phyloP scores from a whole-genome alignment of 768 basidiomycete species.

The Mycena metata region DNA sequence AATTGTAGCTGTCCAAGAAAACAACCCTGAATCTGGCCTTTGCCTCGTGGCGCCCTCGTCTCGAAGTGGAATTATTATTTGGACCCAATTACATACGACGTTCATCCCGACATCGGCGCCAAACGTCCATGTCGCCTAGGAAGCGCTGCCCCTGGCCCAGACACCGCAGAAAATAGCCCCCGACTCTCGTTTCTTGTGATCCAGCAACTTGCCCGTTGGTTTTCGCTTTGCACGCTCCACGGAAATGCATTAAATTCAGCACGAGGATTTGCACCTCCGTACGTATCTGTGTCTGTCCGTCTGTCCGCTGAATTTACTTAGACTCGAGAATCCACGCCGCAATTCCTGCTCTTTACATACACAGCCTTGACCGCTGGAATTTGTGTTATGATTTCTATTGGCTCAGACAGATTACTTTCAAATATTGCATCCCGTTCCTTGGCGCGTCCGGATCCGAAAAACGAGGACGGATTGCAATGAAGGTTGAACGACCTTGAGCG shows the following conservation, averaged over 20 bases:
- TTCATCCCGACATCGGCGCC: slow-evolving; percentile 8
- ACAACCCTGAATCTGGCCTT: slow-evolving; percentile 3
- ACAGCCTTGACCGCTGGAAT: background rate
- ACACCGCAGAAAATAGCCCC: background rate
- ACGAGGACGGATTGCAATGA: too few species aligned
- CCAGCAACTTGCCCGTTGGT: background rate
- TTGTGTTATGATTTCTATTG: background rate
- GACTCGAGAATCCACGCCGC: background rate
- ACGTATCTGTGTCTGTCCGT: background rate
- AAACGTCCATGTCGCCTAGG: background rate
- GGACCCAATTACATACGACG: background rate
- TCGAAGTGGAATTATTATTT: background rate
- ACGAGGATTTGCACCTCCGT: slow-evolving; percentile 6
- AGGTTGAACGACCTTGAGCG: too few species aligned
- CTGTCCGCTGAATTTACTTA: background rate
- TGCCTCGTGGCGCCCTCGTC: slow-evolving; percentile 18
- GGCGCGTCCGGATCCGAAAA: too few species aligned
- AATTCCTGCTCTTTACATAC: background rate
- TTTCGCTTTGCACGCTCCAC: slow-evolving; percentile 10
- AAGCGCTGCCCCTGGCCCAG: background rate
- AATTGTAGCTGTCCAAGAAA: background rate
- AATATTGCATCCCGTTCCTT: too few species aligned
- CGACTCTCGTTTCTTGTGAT: background rate
- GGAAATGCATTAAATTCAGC: background rate
- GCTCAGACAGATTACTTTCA: too few species aligned